Evolutionary conservation across 176 grass and related monocot genomes (phyloP), one percentile per base, ranked within the genome.

Genomic region (Olyra latifolia): DNA sequence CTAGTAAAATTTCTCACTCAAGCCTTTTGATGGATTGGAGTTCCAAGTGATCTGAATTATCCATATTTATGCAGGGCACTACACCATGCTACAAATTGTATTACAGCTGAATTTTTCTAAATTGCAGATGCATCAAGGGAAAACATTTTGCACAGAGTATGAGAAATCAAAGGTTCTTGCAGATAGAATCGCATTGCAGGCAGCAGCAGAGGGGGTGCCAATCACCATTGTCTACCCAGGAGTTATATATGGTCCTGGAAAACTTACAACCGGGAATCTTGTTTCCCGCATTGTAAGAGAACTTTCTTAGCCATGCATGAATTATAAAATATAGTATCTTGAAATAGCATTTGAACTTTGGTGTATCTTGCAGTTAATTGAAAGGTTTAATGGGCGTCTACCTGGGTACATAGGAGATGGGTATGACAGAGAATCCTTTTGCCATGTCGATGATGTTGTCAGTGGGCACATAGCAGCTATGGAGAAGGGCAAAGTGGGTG

Each of bases 81-180:
- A 39, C 2, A 27, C 20, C 35, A 28, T 22, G 12, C 23, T 53
- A 76, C 20, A 4, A 60, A 24, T 15, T 72, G 30, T 55, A 52
- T 64, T 6, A 72, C 22, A 15, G 5, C 32, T 70, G 11, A 77
- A 10, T 86, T 78, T 6, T 39, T 88, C 6, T 72, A 53, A 72
- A 63, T 83, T 77, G 59, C 92, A 95, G 92, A 73, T 91, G 66
- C 90, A 98, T 82, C 78, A 79, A 60, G 86, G 82, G n/a, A 95
- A 95, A 63, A 30, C 75, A 76, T 95, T 95, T 67, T 98, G 90
- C 86, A 98, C 96, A 15, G 92, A 98, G 74, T 93, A 98, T 79
- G 96, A 98, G 77, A 98, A 93, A 82, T 98, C 96, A 65, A 98
- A 98, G 67, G 76, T 85, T 59, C 59, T 88, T 82, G 92, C 92